Base-by-base conservation (phyloP, 179 eudicot species). In the Corrigiola litoralis region DNA sequence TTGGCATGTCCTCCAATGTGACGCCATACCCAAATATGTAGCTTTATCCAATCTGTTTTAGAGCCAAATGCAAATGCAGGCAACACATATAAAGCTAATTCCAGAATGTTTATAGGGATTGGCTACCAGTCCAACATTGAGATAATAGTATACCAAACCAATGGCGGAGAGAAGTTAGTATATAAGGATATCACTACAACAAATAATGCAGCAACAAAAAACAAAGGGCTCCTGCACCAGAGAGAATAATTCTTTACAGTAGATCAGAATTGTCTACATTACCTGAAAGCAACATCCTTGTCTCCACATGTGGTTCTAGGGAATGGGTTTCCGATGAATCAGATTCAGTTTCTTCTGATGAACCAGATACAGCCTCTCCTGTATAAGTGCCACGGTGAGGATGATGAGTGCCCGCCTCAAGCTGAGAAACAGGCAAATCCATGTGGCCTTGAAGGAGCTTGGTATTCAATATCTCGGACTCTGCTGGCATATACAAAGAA, bases 281-380 rank as follows among this genome's bases (percentile, higher is more conserved):
- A 91, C 99, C 99, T 83, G 97, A 82, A 66, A 79, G 81, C 73
- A 68, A 64, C 72, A 72, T 70, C 45, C 80, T 85, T n/a, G 80
- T 81, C 65, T 81, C 85, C 13, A 81, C 67, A 53, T 78, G 87
- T 46, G 83, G 81, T 65, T 79, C 86, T 59, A 86, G 52, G 58
- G 89, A 88, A 59, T 85, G 85, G 17, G 92, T 84, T 31, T 80
- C 91, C 6, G 95, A 84, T 58, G 96, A 90, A 79, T 90, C 99
- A 46, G 96, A 86, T 85, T 94, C 91, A 65, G 96, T 84, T 71
- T 84, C 83, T 74, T 94, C 96, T 11, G 87, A 73, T 51, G 96
- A 92, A 40, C 81, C 87, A 59, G 87, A 79, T 55, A 69, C 61
- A 63, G 79, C 66, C 44, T 75, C 82, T 76, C 82, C 85, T 57